Evolutionary conservation across 2,329 filamentous ascomycete species (phyloP), one percentile per base, ranked within the genome.

Genomic region (Beauveria sp.): DNA sequence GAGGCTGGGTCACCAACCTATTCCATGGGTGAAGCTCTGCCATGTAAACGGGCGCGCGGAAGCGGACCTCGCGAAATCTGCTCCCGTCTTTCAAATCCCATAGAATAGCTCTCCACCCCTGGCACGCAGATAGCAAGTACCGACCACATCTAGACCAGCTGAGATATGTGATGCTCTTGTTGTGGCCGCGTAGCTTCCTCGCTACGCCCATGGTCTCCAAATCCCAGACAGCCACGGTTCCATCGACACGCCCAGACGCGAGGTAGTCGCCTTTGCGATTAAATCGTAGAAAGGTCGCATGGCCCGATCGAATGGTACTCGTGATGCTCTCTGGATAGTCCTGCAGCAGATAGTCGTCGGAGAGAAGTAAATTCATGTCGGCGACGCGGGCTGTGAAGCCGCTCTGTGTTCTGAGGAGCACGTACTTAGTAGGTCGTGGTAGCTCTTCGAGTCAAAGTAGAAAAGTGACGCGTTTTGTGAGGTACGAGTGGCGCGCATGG

Each of bases 141-240:
- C 91, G 85, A 28, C 95, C 93, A 76, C 92, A 91, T 68, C 88
- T 84, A 58, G 93, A 97, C 95, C 95, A 99, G 78, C 93, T 96
- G 64, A 99, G 76, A 57, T 91, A 96, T 68, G 96, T 93, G 62
- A 99, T 93, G 72, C 95, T 93, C 71, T 91, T 88, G 56, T 90
- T 96, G 76, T 99, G 95, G 14, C 93, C 95, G 66, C 91, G 87
- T 65, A 99, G 80, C 77, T 98, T 99, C 71, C 92, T 88, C 63
- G 95, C 95, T 5, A 98, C 91, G 43, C 95, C 93, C 82, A 96
- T 96, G 10, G 96, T 99, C 76, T 99, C 96, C 55, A 98, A 86
- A 72, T 99, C 95, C 83, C 96, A 99, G 52, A 99, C 89, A 61
- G 96, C 91, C 46, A 99, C 89, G 5, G 91, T 95, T 67, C 95